Conservation (phyloP, 2,329 filamentous ascomycete species). For the Aspergillus brunneoviolaceus region DNA sequence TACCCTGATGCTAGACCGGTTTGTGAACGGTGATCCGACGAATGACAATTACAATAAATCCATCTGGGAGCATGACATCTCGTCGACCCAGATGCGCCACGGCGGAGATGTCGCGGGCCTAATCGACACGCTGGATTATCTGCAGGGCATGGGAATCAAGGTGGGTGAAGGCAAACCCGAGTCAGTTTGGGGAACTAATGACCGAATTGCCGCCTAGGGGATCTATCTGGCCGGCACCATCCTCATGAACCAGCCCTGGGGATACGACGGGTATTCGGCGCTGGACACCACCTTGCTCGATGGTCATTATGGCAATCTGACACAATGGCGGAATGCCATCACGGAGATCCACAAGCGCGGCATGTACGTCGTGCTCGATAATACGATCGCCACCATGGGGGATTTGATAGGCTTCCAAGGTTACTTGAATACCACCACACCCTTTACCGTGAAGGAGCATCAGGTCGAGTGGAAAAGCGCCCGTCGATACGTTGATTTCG, state of each 20-base stretch:
- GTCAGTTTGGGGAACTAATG: neutral
- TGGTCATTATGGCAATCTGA: slow-evolving; percentile 59
- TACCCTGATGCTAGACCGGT: slow-evolving; percentile 62
- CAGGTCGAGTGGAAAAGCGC: slow-evolving; percentile 56
- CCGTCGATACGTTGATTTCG: slow-evolving; percentile 58
- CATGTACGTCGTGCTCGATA: slow-evolving; percentile 66
- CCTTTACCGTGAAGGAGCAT: slow-evolving; percentile 57
- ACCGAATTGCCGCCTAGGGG: slow-evolving; percentile 36
- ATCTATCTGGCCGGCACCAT: slow-evolving; percentile 62
- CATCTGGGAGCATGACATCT: slow-evolving; percentile 58
- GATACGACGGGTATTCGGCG: slow-evolving; percentile 58
- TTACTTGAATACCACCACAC: slow-evolving; percentile 48
- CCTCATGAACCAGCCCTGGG: slow-evolving; percentile 64
- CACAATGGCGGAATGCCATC: slow-evolving; percentile 56
- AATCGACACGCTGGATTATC: slow-evolving; percentile 60
- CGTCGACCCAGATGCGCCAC: slow-evolving; percentile 61
- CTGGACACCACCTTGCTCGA: slow-evolving; percentile 63
- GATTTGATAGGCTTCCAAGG: slow-evolving; percentile 56
- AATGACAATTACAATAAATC: slow-evolving; percentile 64
- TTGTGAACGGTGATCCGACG: slow-evolving; percentile 61
- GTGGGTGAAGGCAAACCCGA: slow-evolving; percentile 27
- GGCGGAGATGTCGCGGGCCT: slow-evolving; percentile 60
- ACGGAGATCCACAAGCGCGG: slow-evolving; percentile 57
- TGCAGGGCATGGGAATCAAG: slow-evolving; percentile 63
- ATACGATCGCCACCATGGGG: slow-evolving; percentile 63